These are phyloP conservation scores for Cenchrus purpureus DNA, from an alignment of 176 grass and related monocot species.

Conservation along the genomic window DNA sequence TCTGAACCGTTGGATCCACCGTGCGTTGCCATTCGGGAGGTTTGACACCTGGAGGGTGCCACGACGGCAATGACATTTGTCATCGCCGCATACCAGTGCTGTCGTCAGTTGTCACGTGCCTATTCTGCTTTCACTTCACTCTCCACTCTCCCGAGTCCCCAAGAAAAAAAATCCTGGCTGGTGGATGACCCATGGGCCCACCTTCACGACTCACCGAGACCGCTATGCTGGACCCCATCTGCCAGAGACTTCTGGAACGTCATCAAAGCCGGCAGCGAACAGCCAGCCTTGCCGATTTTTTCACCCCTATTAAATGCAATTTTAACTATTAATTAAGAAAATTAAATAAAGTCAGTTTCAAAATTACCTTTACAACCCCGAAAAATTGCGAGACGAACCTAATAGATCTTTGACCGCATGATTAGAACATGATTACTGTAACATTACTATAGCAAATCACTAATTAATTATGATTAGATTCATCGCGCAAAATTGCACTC, in stretches of 20 bases:
- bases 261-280: background rate
- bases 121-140: no score
- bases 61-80: background rate
- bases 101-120: background rate
- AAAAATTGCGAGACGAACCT: no score
- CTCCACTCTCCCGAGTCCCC: background rate
- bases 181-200: background rate
- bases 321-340: no score
- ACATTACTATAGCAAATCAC: no score
- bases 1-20: conserved; percentile 39
- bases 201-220: background rate
- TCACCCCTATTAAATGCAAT: no score
- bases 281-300: no score
- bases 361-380: no score
- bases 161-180: background rate
- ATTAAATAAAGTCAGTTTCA: no score
- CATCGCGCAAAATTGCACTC: no score
- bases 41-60: background rate
- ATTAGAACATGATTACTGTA: no score
- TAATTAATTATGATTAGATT: no score
- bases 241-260: background rate
- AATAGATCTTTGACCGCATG: no score
- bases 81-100: background rate
- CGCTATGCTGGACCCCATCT: background rate
- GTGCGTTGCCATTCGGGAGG: background rate